Percentiles rank a stretch among this genome's conserved stretches.
phyloP scores from a whole-genome alignment of 805 yeast species.

The Lachancea kluyveri region DNA sequence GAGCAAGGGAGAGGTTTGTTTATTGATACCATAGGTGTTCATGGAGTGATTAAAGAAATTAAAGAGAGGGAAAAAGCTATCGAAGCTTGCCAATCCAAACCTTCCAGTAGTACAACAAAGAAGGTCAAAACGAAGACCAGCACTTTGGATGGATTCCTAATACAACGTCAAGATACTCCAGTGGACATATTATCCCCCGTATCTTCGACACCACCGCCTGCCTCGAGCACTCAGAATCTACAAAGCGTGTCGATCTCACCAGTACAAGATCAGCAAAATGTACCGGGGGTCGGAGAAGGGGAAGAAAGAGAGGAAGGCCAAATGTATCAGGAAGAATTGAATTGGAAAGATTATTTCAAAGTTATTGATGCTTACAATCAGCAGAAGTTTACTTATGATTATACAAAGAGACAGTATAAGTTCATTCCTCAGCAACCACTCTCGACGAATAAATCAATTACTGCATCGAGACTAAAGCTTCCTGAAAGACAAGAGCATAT shows the following conservation, averaged over 20 bases:
- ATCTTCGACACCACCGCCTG: slow-evolving; percentile 2
- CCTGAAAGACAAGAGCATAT: slow-evolving; percentile 29
- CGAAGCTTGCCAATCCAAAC: no score
- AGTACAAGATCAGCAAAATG: slow-evolving; percentile 14
- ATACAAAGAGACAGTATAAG: slow-evolving; percentile 54
- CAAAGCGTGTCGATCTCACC: no score
- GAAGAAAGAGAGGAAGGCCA: slow-evolving; percentile 4
- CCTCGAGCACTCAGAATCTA: slow-evolving; percentile 1
- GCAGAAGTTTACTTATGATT: slow-evolving; percentile 59
- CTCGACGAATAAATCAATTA: slow-evolving; percentile 7
- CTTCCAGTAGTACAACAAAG: not conserved
- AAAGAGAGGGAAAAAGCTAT: slow-evolving; percentile 27
- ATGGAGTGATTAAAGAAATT: slow-evolving; percentile 57
- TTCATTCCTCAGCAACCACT: slow-evolving; percentile 22
- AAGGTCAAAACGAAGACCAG: slow-evolving; percentile 3
- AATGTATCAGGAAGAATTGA: slow-evolving; percentile 30
- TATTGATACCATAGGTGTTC: slow-evolving; percentile 67
- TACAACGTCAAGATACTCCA: slow-evolving; percentile 7
- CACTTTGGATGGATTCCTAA: slow-evolving; percentile 15
- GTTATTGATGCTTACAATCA: slow-evolving; percentile 59
- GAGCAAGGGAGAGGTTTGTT: slow-evolving; percentile 84
- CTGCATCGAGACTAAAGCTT: slow-evolving; percentile 11
- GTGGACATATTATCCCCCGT: not conserved
- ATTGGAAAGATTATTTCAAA: slow-evolving; percentile 71
- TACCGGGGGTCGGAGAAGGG: slow-evolving; percentile 10